These are phyloP conservation scores for Hypomontagnella submonticulosa DNA, from an alignment of 495 filamentous ascomycete genomes.

Conservation along the genomic window DNA sequence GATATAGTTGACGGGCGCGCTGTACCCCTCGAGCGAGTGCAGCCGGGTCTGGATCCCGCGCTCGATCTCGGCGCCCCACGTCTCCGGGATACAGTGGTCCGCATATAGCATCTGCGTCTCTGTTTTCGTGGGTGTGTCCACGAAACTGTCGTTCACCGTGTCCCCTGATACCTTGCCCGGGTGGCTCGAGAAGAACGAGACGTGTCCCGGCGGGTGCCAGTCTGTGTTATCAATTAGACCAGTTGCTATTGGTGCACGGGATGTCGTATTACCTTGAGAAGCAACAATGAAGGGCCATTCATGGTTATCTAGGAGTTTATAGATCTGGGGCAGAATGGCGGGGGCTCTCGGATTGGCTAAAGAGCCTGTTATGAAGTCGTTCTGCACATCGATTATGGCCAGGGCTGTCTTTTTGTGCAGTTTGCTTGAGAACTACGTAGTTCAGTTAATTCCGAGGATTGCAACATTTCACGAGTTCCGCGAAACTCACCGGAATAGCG, in stretches of 20 bases:
- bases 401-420: constrained; percentile 47
- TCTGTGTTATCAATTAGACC: constrained; percentile 25
- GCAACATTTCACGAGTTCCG: background rate
- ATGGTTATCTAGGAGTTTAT: constrained; percentile 46
- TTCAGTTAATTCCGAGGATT: background rate
- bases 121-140: constrained; percentile 36
- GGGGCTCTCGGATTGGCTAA: constrained; percentile 43
- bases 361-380: constrained; percentile 50
- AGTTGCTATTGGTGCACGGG: background rate
- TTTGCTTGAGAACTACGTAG: constrained; percentile 30
- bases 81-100: constrained; percentile 47
- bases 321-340: constrained; percentile 46
- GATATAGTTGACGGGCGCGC: constrained; percentile 45
- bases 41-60: constrained; percentile 39
- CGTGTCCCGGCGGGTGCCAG: constrained; percentile 44
- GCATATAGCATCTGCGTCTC: constrained; percentile 45
- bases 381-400: constrained; percentile 48
- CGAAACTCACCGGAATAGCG: constrained; percentile 31
- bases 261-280: constrained; percentile 39
- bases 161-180: constrained; percentile 31
- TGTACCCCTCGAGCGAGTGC: constrained; percentile 44
- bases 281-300: constrained; percentile 50
- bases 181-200: constrained; percentile 44
- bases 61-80: constrained; percentile 47
- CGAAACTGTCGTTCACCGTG: constrained; percentile 40